Evolutionary conservation across 768 basidiomycete genomes (phyloP), one percentile per base, ranked within the genome.

Genomic region (Coprinopsis marcescibilis): DNA sequence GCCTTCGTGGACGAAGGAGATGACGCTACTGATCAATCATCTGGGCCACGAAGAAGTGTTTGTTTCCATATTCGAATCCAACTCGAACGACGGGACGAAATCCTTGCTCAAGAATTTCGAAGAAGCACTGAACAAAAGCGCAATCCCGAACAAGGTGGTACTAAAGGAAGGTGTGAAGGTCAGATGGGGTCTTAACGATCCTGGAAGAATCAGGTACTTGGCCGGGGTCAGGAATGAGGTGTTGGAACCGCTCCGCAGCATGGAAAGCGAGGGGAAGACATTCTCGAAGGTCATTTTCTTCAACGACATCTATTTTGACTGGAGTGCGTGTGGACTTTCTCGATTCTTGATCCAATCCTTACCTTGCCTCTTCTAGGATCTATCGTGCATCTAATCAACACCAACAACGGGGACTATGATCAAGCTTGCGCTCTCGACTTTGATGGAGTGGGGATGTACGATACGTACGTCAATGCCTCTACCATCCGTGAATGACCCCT

Each of bases 271-370:
- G 5, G 41, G 41, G 41, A 27, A 27, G 12, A 12, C n/a, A n/a
- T 27, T 26, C 14, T 6, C 24, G 4, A 43, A 43, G 26, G 41
- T 43, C 14, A 7, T 43, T 4, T 43, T 26, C 26, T 27, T 43
- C 19, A 43, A 43, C 17, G 41, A 43, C 30, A 17, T 43, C 4
- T 43, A 10, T 17, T 43, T 26, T n/a, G 41, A 43, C 17, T 43
- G 41, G 41, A 26, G 41, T 43, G 26, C 4, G 41, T 43, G 10
- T n/a, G 7, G 7, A 4, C n/a, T 27, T 27, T 40, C 41, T 43
- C 10, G 5, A 14, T 6, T 20, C 24, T 43, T 30, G 4, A 40
- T 40, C 23, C 10, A 15, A 5, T 10, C 17, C 17, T 43, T 14
- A 8, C 30, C 8, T n/a, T 32, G 10, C n/a, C 30, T n/a, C 30